These are phyloP conservation scores for Xerocomellus dryophilus DNA, from an alignment of 768 basidiomycete species.

Conservation along the genomic window DNA sequence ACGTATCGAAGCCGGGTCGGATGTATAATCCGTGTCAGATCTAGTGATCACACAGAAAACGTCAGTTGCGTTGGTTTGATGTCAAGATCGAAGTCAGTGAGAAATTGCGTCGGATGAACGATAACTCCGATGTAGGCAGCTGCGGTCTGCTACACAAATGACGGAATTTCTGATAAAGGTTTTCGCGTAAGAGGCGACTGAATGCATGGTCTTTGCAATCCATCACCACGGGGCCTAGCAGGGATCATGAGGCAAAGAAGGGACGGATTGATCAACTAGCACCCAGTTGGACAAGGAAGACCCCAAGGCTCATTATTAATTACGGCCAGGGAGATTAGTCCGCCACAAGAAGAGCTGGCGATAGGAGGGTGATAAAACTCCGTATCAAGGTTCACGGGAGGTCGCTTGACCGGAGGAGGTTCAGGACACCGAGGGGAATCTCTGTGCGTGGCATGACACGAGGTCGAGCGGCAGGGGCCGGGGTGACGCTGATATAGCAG, in stretches of 20 bases:
- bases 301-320: not conserved
- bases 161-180: not conserved
- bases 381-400: slow-evolving; percentile 6
- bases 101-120: not conserved
- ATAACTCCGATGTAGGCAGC: not conserved
- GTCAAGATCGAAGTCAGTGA: slow-evolving; percentile 14
- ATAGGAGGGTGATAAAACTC: not conserved
- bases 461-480: slow-evolving; percentile 9
- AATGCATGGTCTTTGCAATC: not conserved
- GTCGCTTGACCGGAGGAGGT: slow-evolving; percentile 1
- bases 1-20: slow-evolving; percentile 4
- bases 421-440: slow-evolving; percentile 9
- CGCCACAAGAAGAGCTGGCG: not conserved
- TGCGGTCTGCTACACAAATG: not conserved
- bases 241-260: not conserved
- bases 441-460: slow-evolving; percentile 10
- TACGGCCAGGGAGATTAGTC: not conserved
- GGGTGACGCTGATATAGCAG: not conserved
- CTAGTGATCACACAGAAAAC: not conserved
- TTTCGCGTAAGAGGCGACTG: not conserved
- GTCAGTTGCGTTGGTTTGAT: not conserved
- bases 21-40: not conserved
- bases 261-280: too few relatives aligned
- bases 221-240: not conserved
- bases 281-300: too few relatives aligned